Base-by-base conservation (phyloP, 2,329 filamentous ascomycete species). In the Colletotrichum abscissum region DNA sequence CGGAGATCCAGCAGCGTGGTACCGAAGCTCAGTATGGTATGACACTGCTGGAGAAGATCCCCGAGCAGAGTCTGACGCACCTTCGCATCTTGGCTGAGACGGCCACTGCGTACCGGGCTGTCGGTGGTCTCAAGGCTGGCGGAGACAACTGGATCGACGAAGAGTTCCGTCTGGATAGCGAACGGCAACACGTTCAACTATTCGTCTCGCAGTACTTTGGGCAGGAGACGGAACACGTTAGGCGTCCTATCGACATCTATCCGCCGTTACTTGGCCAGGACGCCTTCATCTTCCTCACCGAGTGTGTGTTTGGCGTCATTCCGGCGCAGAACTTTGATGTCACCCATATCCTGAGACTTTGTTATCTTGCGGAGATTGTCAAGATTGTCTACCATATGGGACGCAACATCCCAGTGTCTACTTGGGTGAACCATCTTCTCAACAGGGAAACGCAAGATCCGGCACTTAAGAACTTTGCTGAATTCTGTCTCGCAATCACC, bases 1-100 rank as follows among this genome's bases (percentile, higher is more conserved):
- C 94, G 4, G 97, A 99, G 83, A 98, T 98, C 76, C 92, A 95
- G 75, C 95, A 98, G 81, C 93, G 97, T 77, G 97, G 97, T 7
- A 87, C 95, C 4, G 93, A 94, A 77, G 91, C 92, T 26, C 90
- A 93, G 75, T 89, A 90, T 59, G 92, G 94, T 67, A 88, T 91
- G 81, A 96, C 93, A 5, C 84, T 98, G 58, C 83, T 98, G 24
- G 93, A 96, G 76, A 95, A 92, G 78, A 93, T 98, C 64, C 92
- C 97, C 0, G 93, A 96, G 69, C 92, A 97, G 80, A 89, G 91
- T 1, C 85, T 99, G 73, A 97, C 94, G 1, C 95, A 98, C 80
- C 87, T 99, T 33, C 93, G 95, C 62, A 92, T 98, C 33, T 86
- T 98, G 28, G 92, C 94, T 1, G 97, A 98, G 84, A 98, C 95